phyloP scores from a whole-genome alignment of 2,329 filamentous ascomycete species.

The Cryphonectria carpinicola region DNA sequence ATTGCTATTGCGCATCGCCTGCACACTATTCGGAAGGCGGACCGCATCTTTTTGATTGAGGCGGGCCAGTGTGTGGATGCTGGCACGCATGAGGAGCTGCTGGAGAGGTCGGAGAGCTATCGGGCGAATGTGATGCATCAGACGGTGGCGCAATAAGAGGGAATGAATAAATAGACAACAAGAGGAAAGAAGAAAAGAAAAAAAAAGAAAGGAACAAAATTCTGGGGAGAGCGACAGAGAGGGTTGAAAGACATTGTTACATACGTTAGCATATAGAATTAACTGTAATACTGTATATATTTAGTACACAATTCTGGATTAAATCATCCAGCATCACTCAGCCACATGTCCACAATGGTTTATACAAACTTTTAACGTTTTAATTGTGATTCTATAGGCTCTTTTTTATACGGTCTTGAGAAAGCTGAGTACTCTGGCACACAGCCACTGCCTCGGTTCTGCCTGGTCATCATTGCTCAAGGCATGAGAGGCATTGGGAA shows the following conservation, averaged over 20 bases:
- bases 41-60: conserved; percentile 49
- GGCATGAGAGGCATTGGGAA: conserved; percentile 53
- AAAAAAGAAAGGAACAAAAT: not conserved
- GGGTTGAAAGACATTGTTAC: not conserved
- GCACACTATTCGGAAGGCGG: conserved; percentile 47
- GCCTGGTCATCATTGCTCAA: conserved; percentile 52
- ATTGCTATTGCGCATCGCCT: conserved; percentile 51
- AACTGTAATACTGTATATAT: not conserved
- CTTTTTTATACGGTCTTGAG: conserved; percentile 15
- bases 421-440: conserved; percentile 29
- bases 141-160: conserved; percentile 31
- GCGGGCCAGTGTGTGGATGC: conserved; percentile 43
- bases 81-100: conserved; percentile 38
- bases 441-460: conserved; percentile 37
- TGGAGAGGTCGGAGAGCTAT: conserved; percentile 37
- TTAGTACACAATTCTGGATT: not conserved
- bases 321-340: no score
- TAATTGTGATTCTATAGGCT: not conserved
- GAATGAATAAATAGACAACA: not conserved
- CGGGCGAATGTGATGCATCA: conserved; percentile 40
- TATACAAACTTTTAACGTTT: not conserved
- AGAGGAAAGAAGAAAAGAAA: not conserved
- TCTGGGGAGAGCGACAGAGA: not conserved
- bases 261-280: not conserved
- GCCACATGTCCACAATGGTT: no score